Percentiles rank a stretch among this genome's conserved stretches.
Evolutionary conservation across 106 monocot species (phyloP).

Genomic region (Dendrobium officinale): DNA sequence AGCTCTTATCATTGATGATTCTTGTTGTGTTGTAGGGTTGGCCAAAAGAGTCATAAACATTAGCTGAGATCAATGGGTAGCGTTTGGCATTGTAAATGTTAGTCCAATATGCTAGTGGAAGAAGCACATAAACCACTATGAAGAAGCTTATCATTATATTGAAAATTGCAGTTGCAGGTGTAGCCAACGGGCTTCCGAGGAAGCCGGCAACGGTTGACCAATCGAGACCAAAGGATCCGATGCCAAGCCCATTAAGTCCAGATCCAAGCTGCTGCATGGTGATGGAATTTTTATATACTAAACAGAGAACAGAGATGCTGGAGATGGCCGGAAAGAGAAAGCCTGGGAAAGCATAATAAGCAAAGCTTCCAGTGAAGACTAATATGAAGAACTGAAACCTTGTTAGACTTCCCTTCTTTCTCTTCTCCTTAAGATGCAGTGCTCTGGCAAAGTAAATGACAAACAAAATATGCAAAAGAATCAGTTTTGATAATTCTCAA

Average conservation of each 20-base stretch:
- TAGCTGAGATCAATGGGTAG: slow-evolving; percentile 14
- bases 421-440: slow-evolving; percentile 37
- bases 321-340: slow-evolving; percentile 42
- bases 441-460: slow-evolving; percentile 13
- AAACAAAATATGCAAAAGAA: neutral
- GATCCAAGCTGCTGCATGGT: slow-evolving; percentile 48
- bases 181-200: slow-evolving; percentile 29
- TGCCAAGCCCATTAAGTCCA: slow-evolving; percentile 36
- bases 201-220: slow-evolving; percentile 30
- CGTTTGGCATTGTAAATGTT: slow-evolving; percentile 30
- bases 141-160: slow-evolving; percentile 33
- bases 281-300: slow-evolving; percentile 34
- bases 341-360: slow-evolving; percentile 38
- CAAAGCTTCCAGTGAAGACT: slow-evolving; percentile 27
- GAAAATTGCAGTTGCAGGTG: slow-evolving; percentile 25
- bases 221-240: slow-evolving; percentile 47
- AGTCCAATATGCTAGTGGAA: slow-evolving; percentile 40
- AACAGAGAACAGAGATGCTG: slow-evolving; percentile 33
- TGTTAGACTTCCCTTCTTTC: slow-evolving; percentile 28
- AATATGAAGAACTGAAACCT: slow-evolving; percentile 43
- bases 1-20: slow-evolving; percentile 11
- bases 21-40: slow-evolving; percentile 3
- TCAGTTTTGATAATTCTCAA: neutral
- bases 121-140: slow-evolving; percentile 17
- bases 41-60: neutral